These are phyloP conservation scores for Suhomyces ambrosiae DNA, from an alignment of 1,139 yeast species.

Conservation along the genomic window DNA sequence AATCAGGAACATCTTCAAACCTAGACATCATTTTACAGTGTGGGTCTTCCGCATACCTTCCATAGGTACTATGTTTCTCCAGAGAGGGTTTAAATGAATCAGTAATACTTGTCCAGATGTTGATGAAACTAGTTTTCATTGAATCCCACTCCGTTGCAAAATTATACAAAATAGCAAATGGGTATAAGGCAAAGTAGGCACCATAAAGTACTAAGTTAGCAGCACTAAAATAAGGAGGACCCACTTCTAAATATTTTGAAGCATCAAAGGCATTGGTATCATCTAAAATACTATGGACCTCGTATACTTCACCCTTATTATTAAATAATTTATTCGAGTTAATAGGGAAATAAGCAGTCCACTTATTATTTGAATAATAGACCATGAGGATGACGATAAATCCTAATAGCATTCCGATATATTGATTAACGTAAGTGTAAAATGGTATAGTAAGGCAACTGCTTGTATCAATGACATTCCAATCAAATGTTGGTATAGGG, in stretches of 20 bases:
- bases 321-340: constrained; percentile 50
- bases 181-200: constrained; percentile 59
- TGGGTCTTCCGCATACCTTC: constrained; percentile 45
- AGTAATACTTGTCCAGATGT: constrained; percentile 35
- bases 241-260: constrained; percentile 45
- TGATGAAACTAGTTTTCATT: constrained; percentile 41
- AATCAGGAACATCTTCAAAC: constrained; percentile 65
- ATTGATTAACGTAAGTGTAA: constrained; percentile 44
- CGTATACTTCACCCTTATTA: constrained; percentile 48
- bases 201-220: constrained; percentile 56
- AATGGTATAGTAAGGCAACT: constrained; percentile 48
- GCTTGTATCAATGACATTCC: constrained; percentile 44
- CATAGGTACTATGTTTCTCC: constrained; percentile 12
- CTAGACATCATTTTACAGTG: constrained; percentile 57
- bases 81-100: constrained; percentile 28
- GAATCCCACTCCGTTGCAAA: constrained; percentile 48
- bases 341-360: constrained; percentile 58
- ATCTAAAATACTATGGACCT: constrained; percentile 45
- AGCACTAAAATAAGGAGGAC: constrained; percentile 63
- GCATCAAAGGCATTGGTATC: constrained; percentile 38
- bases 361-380: constrained; percentile 52
- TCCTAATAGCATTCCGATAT: constrained; percentile 46
- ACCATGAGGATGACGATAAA: constrained; percentile 46
- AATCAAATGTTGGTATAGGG: constrained; percentile 48
- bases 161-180: constrained; percentile 54